Conservation (phyloP, 2,329 filamentous ascomycete genomes). For the Diplodia scrobiculata region DNA sequence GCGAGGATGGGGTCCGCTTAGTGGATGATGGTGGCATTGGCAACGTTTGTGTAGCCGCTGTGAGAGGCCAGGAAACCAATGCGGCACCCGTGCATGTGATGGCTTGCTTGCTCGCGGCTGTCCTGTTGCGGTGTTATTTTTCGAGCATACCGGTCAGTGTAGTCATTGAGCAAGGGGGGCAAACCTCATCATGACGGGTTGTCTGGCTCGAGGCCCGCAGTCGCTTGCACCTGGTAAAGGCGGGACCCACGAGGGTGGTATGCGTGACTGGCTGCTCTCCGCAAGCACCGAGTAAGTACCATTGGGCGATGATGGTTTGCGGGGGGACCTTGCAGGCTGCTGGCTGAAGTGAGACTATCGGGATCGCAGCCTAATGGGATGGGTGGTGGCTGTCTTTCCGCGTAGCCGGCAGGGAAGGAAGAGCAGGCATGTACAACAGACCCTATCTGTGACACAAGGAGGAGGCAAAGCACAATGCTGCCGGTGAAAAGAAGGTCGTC, state of each 20-base stretch:
- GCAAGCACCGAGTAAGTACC: not conserved
- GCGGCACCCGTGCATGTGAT: constrained; percentile 1
- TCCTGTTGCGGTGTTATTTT: not conserved
- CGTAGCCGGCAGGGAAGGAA: not conserved
- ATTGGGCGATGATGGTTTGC: not conserved
- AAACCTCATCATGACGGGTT: not conserved
- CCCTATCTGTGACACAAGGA: not conserved
- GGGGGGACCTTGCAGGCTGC: constrained; percentile 1
- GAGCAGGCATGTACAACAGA: not conserved
- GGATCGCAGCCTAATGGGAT: constrained; percentile 1
- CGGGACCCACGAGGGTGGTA: not conserved
- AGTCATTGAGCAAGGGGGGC: not conserved
- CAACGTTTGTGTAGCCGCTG: not conserved
- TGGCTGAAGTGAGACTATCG: constrained; percentile 15
- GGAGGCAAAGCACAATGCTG: constrained; percentile 2
- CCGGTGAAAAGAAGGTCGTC: not conserved
- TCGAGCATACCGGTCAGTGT: not conserved
- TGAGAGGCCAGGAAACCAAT: not conserved
- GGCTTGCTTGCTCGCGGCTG: not conserved
- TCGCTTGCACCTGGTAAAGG: not conserved
- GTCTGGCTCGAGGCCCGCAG: not conserved
- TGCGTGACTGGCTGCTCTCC: not conserved
- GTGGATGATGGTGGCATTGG: not conserved
- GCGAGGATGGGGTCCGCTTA: not conserved
- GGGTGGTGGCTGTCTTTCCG: not conserved